Percentiles rank a stretch among this genome's conserved stretches.
These are phyloP conservation scores for Trypanosoma avium DNA, from an alignment of 208 protist genomes.

Conservation along the genomic window DNA sequence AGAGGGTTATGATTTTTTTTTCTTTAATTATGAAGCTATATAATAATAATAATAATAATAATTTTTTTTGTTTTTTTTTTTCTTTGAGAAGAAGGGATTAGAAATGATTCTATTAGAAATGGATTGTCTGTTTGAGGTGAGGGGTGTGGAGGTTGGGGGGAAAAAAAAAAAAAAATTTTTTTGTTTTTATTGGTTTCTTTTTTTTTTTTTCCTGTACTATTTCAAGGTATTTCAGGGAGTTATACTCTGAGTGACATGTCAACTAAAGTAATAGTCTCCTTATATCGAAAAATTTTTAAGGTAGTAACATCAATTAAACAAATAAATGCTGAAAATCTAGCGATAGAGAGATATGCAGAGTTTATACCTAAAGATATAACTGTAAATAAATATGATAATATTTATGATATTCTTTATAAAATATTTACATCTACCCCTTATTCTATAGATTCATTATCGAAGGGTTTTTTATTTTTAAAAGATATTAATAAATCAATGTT, in stretches of 20 bases:
- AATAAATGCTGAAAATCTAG: conserved; percentile 17
- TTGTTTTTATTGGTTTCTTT: neutral
- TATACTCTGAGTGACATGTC: neutral
- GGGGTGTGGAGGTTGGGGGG: too few relatives aligned
- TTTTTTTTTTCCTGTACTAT: neutral
- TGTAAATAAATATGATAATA: conserved; percentile 24
- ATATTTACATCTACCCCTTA: conserved; percentile 32
- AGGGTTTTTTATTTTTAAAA: conserved; percentile 55
- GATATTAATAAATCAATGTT: conserved; percentile 36
- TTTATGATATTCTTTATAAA: conserved; percentile 27
- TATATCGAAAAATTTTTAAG: conserved; percentile 22
- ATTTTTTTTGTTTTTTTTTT: too few relatives aligned
- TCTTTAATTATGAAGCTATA: too few relatives aligned
- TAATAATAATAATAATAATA: too few relatives aligned
- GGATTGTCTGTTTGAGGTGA: too few relatives aligned
- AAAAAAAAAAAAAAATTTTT: neutral
- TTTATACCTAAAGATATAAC: conserved; percentile 36
- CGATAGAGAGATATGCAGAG: conserved; percentile 41
- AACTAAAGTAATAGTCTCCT: neutral
- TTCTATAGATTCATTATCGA: conserved; percentile 23
- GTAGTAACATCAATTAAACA: conserved; percentile 2
- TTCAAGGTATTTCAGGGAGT: too few relatives aligned
- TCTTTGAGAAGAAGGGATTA: neutral
- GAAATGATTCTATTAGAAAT: neutral
- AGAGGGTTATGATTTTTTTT: too few relatives aligned